Percentiles rank a stretch among this genome's conserved stretches.
These are phyloP conservation scores for Schizosaccharomyces japonicus DNA, from an alignment of 805 yeast species.

Conservation along the genomic window DNA sequence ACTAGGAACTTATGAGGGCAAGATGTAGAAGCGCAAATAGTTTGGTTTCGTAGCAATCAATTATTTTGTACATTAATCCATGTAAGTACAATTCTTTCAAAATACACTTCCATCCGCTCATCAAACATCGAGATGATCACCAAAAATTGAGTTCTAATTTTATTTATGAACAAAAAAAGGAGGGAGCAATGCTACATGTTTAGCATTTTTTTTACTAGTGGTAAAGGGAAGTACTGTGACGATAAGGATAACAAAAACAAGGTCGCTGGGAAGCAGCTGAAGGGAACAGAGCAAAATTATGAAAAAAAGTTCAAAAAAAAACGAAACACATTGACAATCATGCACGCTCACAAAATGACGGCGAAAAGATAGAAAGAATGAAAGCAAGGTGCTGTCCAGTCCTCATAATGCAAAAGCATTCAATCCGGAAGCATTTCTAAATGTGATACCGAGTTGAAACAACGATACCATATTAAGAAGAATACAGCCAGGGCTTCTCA, in stretches of 20 bases:
- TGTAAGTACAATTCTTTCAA: too few relatives aligned
- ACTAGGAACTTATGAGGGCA: too few relatives aligned
- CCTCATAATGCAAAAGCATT: too few relatives aligned
- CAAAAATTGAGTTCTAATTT: neutral
- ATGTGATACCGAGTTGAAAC: neutral
- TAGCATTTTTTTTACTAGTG: neutral
- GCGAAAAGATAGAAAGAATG: neutral
- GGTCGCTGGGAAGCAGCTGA: too few relatives aligned
- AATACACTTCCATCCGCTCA: neutral
- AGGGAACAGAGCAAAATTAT: too few relatives aligned
- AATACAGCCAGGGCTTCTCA: conserved; percentile 3
- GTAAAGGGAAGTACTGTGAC: neutral
- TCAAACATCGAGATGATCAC: neutral
- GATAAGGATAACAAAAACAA: too few relatives aligned
- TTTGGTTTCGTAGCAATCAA: neutral
- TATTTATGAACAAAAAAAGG: neutral
- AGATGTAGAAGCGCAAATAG: too few relatives aligned
- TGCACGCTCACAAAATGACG: neutral
- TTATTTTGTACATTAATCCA: neutral
- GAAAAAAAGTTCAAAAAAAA: neutral
- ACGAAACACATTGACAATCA: neutral
- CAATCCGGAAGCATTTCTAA: too few relatives aligned
- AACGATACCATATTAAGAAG: neutral
- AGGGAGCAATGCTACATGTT: neutral
- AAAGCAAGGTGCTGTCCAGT: neutral